Evolutionary conservation across 768 basidiomycete species (phyloP), one percentile per base, ranked within the genome.

Genomic region (Auricularia auricula-judae): DNA sequence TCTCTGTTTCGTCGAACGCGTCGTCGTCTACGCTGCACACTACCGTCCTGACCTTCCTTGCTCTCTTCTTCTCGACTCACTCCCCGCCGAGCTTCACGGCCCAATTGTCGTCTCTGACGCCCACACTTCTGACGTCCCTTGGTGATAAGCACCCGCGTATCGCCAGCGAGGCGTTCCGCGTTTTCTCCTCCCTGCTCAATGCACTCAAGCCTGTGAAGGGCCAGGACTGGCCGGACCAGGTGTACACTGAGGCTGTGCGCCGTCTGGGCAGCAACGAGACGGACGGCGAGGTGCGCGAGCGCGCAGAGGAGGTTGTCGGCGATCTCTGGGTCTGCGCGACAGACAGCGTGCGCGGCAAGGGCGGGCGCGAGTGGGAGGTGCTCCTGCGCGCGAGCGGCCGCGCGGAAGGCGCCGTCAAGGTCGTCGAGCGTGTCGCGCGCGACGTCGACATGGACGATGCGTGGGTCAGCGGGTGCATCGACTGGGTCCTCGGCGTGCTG

Each of bases 321-420:
- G 88, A 93, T 71, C 76, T 98, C 8, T 92, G 97, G 86, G 82
- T 92, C 62, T 87, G 86, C 68, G 92, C 93, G 1, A 86, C 89
- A 0, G 91, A 93, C 59, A 74, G 85, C 14, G 80, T 91, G 42
- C 81, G 74, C 67, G 72, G 75, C 1, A 88, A 87, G 72, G 82
- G 82, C 51, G 80, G 84, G 62, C 84, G 82, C 68, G 91, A 93
- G 69, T 93, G 91, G 91, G 88, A 90, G 53, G 82, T 80, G 33
- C 86, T 93, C 62, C 87, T 88, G 70, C 81, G 87, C 66, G 78
- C 80, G 1, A 82, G 83, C 0, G 89, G 88, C 1, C 84, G 88
- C 70, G 85, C 86, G 1, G 85, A 88, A 10, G 84, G 85, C 36
- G 86, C 88, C 21, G 88, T 98, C 61, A 85, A 80, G 67, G 91